Evolutionary conservation across 1,139 yeast genomes (phyloP).

Genomic region (Suhomyces maxii): DNA sequence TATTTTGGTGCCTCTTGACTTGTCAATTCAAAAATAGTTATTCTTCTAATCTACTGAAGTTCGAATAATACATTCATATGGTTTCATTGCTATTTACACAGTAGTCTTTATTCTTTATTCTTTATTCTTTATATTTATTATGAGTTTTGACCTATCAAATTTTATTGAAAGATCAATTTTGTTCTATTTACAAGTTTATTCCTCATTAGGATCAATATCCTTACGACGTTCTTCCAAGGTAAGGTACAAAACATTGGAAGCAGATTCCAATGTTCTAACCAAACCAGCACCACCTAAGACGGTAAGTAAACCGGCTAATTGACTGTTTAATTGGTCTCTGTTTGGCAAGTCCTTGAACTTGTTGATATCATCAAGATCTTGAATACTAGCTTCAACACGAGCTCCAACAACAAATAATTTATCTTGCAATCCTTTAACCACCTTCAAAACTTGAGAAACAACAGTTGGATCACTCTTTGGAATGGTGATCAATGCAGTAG

Average conservation of each 20-base stretch:
- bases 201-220: slow-evolving; percentile 35
- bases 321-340: slow-evolving; percentile 69
- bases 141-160: too few species aligned
- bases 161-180: too few species aligned
- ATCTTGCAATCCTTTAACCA: slow-evolving; percentile 66
- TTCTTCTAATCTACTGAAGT: too few species aligned
- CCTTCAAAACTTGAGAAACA: slow-evolving; percentile 61
- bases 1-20: too few species aligned
- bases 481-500: slow-evolving; percentile 78
- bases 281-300: slow-evolving; percentile 87
- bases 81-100: too few species aligned
- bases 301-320: slow-evolving; percentile 82
- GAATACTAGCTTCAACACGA: slow-evolving; percentile 61
- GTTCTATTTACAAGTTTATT: slow-evolving; percentile 7
- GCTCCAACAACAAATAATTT: slow-evolving; percentile 84
- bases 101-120: too few species aligned
- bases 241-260: slow-evolving; percentile 66
- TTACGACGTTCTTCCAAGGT: slow-evolving; percentile 65
- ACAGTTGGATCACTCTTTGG: slow-evolving; percentile 67
- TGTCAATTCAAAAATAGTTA: too few species aligned
- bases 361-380: slow-evolving; percentile 54
- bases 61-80: too few species aligned
- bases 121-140: too few species aligned
- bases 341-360: slow-evolving; percentile 73
- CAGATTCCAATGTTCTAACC: slow-evolving; percentile 74